These are phyloP conservation scores for Nicotiana tomentosiformis DNA, from an alignment of 257 asterid genomes.

Conservation along the genomic window DNA sequence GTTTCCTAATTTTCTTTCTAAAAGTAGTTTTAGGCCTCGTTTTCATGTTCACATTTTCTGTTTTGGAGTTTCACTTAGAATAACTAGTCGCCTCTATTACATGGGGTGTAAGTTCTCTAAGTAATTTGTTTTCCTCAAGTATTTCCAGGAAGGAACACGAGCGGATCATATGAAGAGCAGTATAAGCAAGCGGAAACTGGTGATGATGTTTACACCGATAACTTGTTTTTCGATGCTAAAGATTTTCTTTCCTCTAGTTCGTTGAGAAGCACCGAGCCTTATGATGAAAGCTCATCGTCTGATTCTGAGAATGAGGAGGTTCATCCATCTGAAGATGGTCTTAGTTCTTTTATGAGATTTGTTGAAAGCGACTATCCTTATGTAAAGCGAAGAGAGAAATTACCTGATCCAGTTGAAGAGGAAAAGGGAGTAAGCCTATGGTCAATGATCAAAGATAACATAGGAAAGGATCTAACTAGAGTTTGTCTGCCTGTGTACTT, in stretches of 20 bases:
- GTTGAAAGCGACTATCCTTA: not conserved
- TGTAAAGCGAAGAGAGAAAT: conserved; percentile 10
- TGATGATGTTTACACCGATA: conserved; percentile 11
- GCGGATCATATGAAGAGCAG: conserved; percentile 5
- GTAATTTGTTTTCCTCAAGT: not conserved
- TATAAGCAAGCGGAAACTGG: conserved; percentile 1
- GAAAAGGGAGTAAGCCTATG: conserved; percentile 23
- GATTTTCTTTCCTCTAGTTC: conserved; percentile 18
- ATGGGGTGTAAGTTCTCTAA: too few species aligned
- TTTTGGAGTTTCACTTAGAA: not conserved
- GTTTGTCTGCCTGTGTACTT: conserved; percentile 22
- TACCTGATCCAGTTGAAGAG: conserved; percentile 19
- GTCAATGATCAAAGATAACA: conserved; percentile 23
- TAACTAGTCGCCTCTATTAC: not conserved
- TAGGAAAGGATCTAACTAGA: conserved; percentile 23
- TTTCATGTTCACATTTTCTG: not conserved
- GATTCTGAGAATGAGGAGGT: conserved; percentile 10
- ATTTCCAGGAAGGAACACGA: conserved; percentile 13
- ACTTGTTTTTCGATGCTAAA: conserved; percentile 13
- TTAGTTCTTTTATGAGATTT: conserved; percentile 3
- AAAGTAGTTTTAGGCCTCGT: not conserved
- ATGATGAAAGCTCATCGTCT: conserved; percentile 7
- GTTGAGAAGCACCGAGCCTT: not conserved
- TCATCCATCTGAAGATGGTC: conserved; percentile 11
- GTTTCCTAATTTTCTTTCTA: not conserved